A percentile compares a stretch with the other conserved stretches of the same genome.
Evolutionary conservation across 495 filamentous ascomycete species (phyloP).

Genomic region (Daldinia bambusicola): DNA sequence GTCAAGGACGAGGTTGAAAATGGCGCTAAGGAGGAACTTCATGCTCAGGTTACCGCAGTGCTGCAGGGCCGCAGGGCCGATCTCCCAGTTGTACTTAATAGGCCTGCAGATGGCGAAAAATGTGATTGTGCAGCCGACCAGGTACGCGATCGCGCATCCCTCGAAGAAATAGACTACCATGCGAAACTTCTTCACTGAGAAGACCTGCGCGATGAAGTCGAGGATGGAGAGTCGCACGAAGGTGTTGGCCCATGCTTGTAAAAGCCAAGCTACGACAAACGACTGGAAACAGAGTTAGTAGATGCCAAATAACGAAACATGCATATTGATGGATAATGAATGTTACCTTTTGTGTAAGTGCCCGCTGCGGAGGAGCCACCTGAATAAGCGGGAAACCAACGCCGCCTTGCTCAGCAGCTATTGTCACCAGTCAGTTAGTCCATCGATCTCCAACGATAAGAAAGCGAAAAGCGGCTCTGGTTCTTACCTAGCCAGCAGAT

Average conservation of each 20-base stretch:
- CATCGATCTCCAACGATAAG: not conserved
- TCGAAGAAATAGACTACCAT: not conserved
- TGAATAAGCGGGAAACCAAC: not conserved
- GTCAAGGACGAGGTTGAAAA: not conserved
- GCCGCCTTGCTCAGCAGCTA: not conserved
- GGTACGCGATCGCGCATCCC: not conserved
- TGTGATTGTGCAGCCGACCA: not conserved
- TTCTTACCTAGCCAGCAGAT: slow-evolving; percentile 4
- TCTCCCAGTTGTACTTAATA: not conserved
- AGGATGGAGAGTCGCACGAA: not conserved
- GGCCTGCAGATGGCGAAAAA: not conserved
- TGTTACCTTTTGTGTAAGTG: slow-evolving; percentile 4
- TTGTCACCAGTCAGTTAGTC: not conserved
- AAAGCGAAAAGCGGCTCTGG: not conserved
- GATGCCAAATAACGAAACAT: not conserved
- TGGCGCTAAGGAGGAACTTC: not conserved
- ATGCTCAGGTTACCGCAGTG: slow-evolving; percentile 1
- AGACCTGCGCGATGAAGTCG: slow-evolving; percentile 2
- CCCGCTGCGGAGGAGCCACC: not conserved
- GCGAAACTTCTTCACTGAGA: not conserved
- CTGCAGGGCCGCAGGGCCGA: not conserved
- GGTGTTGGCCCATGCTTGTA: not conserved
- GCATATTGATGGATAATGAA: not conserved
- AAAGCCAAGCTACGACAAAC: not conserved
- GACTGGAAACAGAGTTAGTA: not conserved